Percentiles rank a stretch among this genome's conserved stretches.
Conservation (phyloP, 116 monocot species). For the Posidonia oceanica region DNA sequence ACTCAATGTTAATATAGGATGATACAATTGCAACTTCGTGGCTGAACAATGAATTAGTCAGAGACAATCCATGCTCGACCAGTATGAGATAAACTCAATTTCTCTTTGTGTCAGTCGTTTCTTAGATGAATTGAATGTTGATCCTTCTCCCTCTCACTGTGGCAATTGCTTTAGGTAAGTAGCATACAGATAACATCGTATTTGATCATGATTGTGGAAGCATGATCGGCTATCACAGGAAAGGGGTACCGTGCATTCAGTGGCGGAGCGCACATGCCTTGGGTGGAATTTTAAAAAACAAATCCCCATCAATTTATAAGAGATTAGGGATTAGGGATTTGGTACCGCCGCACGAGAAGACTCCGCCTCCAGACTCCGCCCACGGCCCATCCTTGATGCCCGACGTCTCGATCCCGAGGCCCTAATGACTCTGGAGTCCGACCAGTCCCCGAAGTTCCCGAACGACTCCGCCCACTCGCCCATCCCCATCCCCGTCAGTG, state of each 20-base stretch:
- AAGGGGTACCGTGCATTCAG: constrained; percentile 68
- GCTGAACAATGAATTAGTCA: constrained; percentile 70
- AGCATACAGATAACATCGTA: constrained; percentile 24
- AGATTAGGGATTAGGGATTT: too few relatives aligned
- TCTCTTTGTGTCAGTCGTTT: background rate
- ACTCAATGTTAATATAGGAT: constrained; percentile 21
- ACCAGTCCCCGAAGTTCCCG: too few relatives aligned
- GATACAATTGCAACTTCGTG: constrained; percentile 67
- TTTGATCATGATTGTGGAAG: constrained; percentile 75
- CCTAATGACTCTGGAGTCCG: too few relatives aligned
- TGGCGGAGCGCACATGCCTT: too few relatives aligned
- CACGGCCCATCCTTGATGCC: too few relatives aligned
- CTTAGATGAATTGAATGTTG: background rate
- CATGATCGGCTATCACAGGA: constrained; percentile 74
- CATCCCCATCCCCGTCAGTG: too few relatives aligned
- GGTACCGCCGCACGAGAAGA: too few relatives aligned
- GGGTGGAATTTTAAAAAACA: too few relatives aligned
- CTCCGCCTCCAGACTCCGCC: too few relatives aligned
- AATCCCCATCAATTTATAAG: too few relatives aligned
- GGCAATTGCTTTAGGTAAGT: constrained; percentile 21
- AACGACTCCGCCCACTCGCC: too few relatives aligned
- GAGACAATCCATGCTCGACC: constrained; percentile 80
- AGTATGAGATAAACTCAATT: constrained; percentile 18
- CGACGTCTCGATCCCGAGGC: too few relatives aligned
- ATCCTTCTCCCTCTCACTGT: background rate